Evolutionary conservation across 345 rosid genomes (phyloP), one percentile per base, ranked within the genome.

Genomic region (Viola odorata): DNA sequence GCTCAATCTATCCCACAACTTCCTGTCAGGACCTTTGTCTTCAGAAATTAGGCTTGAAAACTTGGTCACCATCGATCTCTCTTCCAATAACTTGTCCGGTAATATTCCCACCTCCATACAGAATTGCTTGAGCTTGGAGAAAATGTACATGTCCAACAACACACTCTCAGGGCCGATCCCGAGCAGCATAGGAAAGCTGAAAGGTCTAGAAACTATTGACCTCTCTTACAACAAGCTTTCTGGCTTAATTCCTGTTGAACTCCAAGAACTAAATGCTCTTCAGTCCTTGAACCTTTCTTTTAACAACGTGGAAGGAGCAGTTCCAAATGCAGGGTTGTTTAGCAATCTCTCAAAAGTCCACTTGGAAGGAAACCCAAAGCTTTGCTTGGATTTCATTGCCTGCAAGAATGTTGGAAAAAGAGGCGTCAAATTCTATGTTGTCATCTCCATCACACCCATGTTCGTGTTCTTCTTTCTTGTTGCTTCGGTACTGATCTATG

Each of bases 121-220:
- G 66, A 49, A 42, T 50, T 84, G 79, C 50, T 69, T 65, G 58
- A 84, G 85, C 51, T 67, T 84, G 82, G 86, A 82, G 65, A 55
- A 64, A 47, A 60, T 84, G 11, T 63, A 41, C 69, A 63, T 84
- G 79, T 70, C 71, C 7, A 53, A 47, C 7, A 84, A 84, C 64
- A 12, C 41, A 16, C 56, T 84, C 4, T 58, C 65, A 0, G 86
- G 89, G 1, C 61, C 67, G 16, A 77, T 82, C 41, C 83, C 84
- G 13, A 57, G 45, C 4, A 15, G 44, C 10, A 9, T 81, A 37
- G 75, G 65, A 12, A 78, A 77, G 45, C 6, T 79, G 39, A 81
- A 71, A 57, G 82, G 78, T 45, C 53, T 81, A 44, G 76, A 75
- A 73, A 69, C 60, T 17, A 58, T 81, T 13, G 85, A 81, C 70